Evolutionary conservation across 345 rosid genomes (phyloP).

Genomic region (Euphorbia lathyris): DNA sequence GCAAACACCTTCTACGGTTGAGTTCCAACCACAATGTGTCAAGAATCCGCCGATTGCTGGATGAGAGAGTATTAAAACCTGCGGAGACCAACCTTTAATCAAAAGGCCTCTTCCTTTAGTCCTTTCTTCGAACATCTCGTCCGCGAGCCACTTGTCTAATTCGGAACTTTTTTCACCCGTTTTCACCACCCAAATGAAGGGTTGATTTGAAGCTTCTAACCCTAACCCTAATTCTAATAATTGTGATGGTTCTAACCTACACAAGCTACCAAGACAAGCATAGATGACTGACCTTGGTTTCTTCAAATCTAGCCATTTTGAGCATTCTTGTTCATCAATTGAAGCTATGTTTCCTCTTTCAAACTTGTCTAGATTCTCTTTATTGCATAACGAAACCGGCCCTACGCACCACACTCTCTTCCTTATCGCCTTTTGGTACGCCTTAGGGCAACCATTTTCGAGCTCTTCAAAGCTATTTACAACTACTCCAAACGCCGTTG

Average conservation of each 20-base stretch:
- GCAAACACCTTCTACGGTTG: slow-evolving; percentile 61
- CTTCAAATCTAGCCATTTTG: slow-evolving; percentile 54
- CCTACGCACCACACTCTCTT: slow-evolving; percentile 77
- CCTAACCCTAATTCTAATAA: slow-evolving; percentile 63
- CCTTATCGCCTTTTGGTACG: slow-evolving; percentile 39
- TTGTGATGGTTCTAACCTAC: slow-evolving; percentile 59
- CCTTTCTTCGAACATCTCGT: slow-evolving; percentile 49
- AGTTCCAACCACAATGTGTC: slow-evolving; percentile 92
- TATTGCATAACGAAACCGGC: slow-evolving; percentile 67
- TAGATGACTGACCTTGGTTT: slow-evolving; percentile 59
- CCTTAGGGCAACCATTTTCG: slow-evolving; percentile 47
- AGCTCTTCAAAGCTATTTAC: slow-evolving; percentile 59
- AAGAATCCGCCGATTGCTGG: slow-evolving; percentile 61
- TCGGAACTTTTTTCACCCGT: slow-evolving; percentile 38
- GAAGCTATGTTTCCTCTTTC: slow-evolving; percentile 68
- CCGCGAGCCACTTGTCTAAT: slow-evolving; percentile 47
- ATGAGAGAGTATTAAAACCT: slow-evolving; percentile 67
- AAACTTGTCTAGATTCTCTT: slow-evolving; percentile 34
- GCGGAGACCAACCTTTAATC: slow-evolving; percentile 87
- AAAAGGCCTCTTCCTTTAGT: slow-evolving; percentile 54
- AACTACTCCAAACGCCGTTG: slow-evolving; percentile 55
- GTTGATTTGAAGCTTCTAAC: slow-evolving; percentile 53
- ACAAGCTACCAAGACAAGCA: slow-evolving; percentile 72
- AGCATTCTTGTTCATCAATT: slow-evolving; percentile 39
- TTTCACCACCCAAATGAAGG: slow-evolving; percentile 77